Percentiles rank a stretch among this genome's conserved stretches.
Conservation (phyloP, 306 rosid species). For the Mimosa bimucronata region DNA sequence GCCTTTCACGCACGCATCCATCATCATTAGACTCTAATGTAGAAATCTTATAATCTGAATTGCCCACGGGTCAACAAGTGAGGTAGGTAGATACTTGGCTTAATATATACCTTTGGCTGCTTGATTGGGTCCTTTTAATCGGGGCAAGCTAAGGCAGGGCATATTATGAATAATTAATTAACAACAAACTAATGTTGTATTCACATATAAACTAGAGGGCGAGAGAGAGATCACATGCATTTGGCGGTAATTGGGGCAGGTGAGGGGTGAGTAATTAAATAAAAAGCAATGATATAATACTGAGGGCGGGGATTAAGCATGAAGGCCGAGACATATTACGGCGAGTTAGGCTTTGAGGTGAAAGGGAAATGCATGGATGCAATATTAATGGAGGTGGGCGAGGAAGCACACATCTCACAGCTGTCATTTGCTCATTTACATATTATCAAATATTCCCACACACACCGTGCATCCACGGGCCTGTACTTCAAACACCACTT, state of each 20-base stretch:
- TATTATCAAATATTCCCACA: not conserved
- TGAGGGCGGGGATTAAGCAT: not conserved
- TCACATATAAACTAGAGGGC: not conserved
- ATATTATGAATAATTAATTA: too few relatives aligned
- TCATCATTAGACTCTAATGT: not conserved
- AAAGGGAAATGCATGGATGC: not conserved
- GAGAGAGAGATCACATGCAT: not conserved
- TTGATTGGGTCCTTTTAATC: too few relatives aligned
- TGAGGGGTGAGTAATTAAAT: not conserved
- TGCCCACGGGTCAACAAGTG: not conserved
- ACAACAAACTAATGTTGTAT: not conserved
- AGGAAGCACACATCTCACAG: constrained; percentile 30
- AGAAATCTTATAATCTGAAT: not conserved
- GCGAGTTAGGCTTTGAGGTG: constrained; percentile 39
- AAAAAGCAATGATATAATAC: not conserved
- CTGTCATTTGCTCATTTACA: constrained; percentile 35
- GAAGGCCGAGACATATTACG: not conserved
- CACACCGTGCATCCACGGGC: not conserved
- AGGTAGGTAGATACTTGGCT: not conserved
- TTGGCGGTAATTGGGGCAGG: not conserved
- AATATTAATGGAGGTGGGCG: constrained; percentile 4
- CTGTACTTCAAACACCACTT: not conserved
- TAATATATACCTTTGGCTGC: not conserved
- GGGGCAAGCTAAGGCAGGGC: not conserved
- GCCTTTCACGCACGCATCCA: not conserved